Evolutionary conservation across 2,329 filamentous ascomycete species (phyloP), one percentile per base, ranked within the genome.

Genomic region (Aspergillus sp.): DNA sequence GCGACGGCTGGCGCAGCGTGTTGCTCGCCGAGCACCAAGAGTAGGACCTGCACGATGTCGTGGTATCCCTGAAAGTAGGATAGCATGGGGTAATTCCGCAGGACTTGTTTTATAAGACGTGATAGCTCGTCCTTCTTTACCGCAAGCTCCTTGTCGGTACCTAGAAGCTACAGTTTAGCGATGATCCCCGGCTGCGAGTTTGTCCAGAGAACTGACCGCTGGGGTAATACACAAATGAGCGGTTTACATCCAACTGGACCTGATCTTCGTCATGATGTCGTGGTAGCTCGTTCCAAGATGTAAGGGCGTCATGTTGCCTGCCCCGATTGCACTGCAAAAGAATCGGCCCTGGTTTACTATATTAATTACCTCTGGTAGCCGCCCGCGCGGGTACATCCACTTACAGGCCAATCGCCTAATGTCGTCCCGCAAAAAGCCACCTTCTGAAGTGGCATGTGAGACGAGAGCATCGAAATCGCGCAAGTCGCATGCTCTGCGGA

Each of bases 61-160:
- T 98, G 91, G 58, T 93, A 98, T 55, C 91, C 91, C 65, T 98
- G 91, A 60, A 98, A 98, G 64, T 98, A 98, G 66, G 79, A 86
- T 22, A 98, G 75, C 55, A 80, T 79, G 11, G 88, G 86, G 49
- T 93, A 73, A 20, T 74, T 74, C 33, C 93, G 80, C 28, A 98
- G 73, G 10, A 93, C 77, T 43, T 82, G 73, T 32, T 75, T 75
- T 49, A 98, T 96, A 31, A 98, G 70, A 41, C 76, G 66, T 5
- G 79, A 89, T 2, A 98, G 73, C 51, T 91, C 78, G 34, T 69
- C 56, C 54, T 91, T 95, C 52, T 82, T 80, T 26, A 59, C 58
- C 29, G 75, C 68, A 36, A 93, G 71, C 45, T 89, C 78, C 42
- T 74, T 67, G 17, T 81, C 72, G 8, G 80, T 75, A 58, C 80